Evolutionary conservation across 257 asterid species (phyloP).

Genomic region (Gardenia jasminoides): DNA sequence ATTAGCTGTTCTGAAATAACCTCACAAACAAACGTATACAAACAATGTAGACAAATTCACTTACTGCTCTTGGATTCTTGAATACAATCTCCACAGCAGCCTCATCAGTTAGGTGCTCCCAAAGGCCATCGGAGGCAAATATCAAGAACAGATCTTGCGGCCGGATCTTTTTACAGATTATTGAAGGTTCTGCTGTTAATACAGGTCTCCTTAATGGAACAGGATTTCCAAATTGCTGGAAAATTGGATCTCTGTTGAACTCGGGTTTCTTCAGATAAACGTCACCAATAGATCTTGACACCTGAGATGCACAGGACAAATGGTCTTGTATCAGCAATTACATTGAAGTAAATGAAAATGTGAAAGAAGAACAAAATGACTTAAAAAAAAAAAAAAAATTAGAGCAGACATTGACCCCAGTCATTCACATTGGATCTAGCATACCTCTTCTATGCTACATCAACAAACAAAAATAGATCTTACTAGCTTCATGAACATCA

Average conservation of each 20-base stretch:
- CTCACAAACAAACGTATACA: too few relatives aligned
- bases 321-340: constrained; percentile 9
- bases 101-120: constrained; percentile 90
- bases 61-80: constrained; percentile 77
- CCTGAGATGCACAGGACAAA: constrained; percentile 43
- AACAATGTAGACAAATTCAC: constrained; percentile 12
- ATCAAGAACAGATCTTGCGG: constrained; percentile 80
- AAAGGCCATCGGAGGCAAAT: constrained; percentile 97
- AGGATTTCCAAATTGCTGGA: constrained; percentile 51
- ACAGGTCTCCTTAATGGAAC: constrained; percentile 81
- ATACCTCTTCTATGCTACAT: constrained; percentile 40
- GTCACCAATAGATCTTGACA: constrained; percentile 95
- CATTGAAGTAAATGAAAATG: background rate
- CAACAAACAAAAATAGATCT: constrained; percentile 39
- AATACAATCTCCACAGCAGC: constrained; percentile 80
- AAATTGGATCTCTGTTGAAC: constrained; percentile 68
- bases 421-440: constrained; percentile 29
- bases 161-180: constrained; percentile 64
- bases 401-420: constrained; percentile 17
- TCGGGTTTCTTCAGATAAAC: constrained; percentile 90
- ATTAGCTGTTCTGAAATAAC: background rate
- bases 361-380: background rate
- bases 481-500: constrained; percentile 38
- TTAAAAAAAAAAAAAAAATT: background rate
- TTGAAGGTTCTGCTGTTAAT: constrained; percentile 87